phyloP scores from a whole-genome alignment of 441 rosid species.

The Viola pubescens region DNA sequence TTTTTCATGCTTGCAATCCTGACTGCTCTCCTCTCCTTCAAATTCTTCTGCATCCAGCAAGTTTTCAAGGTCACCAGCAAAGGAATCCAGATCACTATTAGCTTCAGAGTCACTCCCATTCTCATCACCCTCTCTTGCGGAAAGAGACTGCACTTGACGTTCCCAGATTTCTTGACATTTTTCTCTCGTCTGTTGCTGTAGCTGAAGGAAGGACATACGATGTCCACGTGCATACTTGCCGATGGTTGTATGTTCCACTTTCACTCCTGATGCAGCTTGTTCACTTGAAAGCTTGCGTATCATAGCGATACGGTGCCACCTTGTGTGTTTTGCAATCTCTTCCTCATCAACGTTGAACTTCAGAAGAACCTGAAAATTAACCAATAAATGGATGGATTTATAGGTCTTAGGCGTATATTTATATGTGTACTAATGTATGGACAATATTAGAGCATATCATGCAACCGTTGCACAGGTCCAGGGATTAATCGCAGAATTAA shows the following conservation, averaged over 20 bases:
- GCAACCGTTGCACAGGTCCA: too few species aligned
- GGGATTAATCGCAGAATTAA: too few species aligned
- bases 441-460: too few species aligned
- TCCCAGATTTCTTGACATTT: slow-evolving; percentile 99
- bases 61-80: slow-evolving; percentile 96
- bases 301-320: slow-evolving; percentile 99
- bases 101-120: slow-evolving; percentile 92
- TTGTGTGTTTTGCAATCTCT: slow-evolving; percentile 80
- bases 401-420: too few species aligned
- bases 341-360: slow-evolving; percentile 94
- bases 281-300: slow-evolving; percentile 99
- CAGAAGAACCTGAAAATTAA: slow-evolving; percentile 65
- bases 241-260: slow-evolving; percentile 94
- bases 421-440: too few species aligned
- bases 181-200: slow-evolving; percentile 98
- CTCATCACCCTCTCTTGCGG: slow-evolving; percentile 79
- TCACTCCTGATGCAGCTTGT: slow-evolving; percentile 94
- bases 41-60: slow-evolving; percentile 97
- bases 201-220: slow-evolving; percentile 96
- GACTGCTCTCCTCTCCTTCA: slow-evolving; percentile 66
- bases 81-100: slow-evolving; percentile 96
- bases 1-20: slow-evolving; percentile 61
- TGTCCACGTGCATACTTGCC: slow-evolving; percentile 99
- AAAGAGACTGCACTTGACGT: slow-evolving; percentile 78
- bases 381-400: too few species aligned